Evolutionary conservation across 192 early-diverging fungal species (phyloP).

Genomic region (Entomortierella lignicola): DNA sequence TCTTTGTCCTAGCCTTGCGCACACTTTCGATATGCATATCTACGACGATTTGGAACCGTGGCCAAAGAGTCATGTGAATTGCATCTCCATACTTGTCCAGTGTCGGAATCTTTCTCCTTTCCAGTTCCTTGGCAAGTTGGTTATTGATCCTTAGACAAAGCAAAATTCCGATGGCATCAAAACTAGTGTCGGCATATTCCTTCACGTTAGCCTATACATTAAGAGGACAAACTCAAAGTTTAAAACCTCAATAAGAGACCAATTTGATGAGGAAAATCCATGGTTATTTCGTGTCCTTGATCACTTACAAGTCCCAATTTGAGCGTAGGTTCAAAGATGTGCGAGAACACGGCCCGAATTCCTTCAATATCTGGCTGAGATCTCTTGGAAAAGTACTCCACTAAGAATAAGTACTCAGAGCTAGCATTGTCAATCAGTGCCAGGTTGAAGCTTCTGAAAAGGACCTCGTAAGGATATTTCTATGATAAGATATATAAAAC

Average conservation of each 20-base stretch:
- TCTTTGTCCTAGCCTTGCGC: constrained; percentile 75
- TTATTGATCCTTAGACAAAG: constrained; percentile 91
- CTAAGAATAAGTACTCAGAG: constrained; percentile 92
- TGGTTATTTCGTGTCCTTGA: too few species aligned
- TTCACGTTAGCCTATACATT: constrained; percentile 66
- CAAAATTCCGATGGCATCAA: constrained; percentile 91
- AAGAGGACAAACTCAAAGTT: too few species aligned
- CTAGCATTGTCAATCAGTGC: constrained; percentile 95
- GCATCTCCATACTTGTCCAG: constrained; percentile 91
- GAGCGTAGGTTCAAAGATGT: constrained; percentile 89
- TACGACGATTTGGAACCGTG: constrained; percentile 84
- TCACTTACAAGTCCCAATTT: constrained; percentile 72
- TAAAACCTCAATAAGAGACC: too few species aligned
- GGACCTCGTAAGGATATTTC: constrained; percentile 88
- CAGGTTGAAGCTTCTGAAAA: constrained; percentile 93
- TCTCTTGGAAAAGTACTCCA: constrained; percentile 88
- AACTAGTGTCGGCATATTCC: constrained; percentile 77
- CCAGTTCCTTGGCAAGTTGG: constrained; percentile 83
- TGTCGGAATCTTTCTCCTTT: constrained; percentile 75
- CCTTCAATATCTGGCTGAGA: constrained; percentile 72
- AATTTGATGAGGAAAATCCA: too few species aligned
- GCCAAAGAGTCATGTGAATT: constrained; percentile 95
- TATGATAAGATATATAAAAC: constrained; percentile 20
- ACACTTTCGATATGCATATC: constrained; percentile 93
- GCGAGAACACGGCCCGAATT: constrained; percentile 78